These are phyloP conservation scores for Paragyromitra xinjiangensis DNA, from an alignment of 495 filamentous ascomycete genomes.

Conservation along the genomic window DNA sequence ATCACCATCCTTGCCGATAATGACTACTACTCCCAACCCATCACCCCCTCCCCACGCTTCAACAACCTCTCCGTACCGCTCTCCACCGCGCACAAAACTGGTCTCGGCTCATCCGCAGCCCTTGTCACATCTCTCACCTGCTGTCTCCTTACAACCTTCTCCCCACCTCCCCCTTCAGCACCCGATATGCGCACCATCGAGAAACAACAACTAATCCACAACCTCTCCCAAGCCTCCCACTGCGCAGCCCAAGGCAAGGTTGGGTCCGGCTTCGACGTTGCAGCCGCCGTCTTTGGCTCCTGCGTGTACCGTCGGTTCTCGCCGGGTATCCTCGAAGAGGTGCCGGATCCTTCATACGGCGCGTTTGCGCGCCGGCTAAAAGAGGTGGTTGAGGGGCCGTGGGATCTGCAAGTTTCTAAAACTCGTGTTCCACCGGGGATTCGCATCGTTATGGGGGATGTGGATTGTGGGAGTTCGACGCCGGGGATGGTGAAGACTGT, in stretches of 20 bases:
- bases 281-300: slow-evolving; percentile 87
- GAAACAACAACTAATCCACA: slow-evolving; percentile 75
- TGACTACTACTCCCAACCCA: slow-evolving; percentile 90
- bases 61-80: slow-evolving; percentile 79
- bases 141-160: slow-evolving; percentile 78
- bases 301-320: slow-evolving; percentile 92
- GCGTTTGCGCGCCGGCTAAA: slow-evolving; percentile 74
- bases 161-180: slow-evolving; percentile 60
- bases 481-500: slow-evolving; percentile 95
- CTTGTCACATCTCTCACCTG: slow-evolving; percentile 91
- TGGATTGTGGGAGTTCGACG: slow-evolving; percentile 91
- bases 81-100: slow-evolving; percentile 87
- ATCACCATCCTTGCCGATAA: slow-evolving; percentile 93
- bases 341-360: slow-evolving; percentile 62
- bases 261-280: slow-evolving; percentile 96
- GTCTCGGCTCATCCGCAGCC: slow-evolving; percentile 93
- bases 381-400: slow-evolving; percentile 70
- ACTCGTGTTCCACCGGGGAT: slow-evolving; percentile 69
- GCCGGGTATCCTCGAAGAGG: slow-evolving; percentile 73
- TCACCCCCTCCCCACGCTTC: slow-evolving; percentile 67
- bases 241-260: slow-evolving; percentile 97
- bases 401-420: slow-evolving; percentile 71
- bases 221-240: slow-evolving; percentile 90
- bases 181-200: slow-evolving; percentile 43
- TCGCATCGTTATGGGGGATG: slow-evolving; percentile 89